Conservation (phyloP, 768 basidiomycete species). For the Cystofilobasidium ferigula region DNA sequence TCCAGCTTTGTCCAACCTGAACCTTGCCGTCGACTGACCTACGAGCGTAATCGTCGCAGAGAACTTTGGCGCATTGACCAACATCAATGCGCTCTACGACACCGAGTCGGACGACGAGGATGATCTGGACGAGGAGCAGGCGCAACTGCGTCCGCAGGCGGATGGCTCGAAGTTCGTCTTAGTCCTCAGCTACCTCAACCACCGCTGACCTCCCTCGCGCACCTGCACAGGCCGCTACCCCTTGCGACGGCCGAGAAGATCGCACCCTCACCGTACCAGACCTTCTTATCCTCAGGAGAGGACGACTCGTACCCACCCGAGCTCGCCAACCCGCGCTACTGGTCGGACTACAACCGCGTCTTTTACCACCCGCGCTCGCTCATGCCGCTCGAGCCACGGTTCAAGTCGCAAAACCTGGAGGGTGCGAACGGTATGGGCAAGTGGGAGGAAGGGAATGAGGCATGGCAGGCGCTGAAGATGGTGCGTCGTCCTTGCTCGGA, state of each 20-base stretch:
- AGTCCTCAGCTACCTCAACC: neutral
- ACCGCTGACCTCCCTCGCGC: neutral
- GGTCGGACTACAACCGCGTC: slow-evolving; percentile 60
- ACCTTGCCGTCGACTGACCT: no score
- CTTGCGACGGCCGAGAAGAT: neutral
- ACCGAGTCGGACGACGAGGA: slow-evolving; percentile 1
- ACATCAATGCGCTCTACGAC: slow-evolving; percentile 25
- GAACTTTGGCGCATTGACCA: slow-evolving; percentile 24
- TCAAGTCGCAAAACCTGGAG: slow-evolving; percentile 47
- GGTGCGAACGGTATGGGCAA: slow-evolving; percentile 37
- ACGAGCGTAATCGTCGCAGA: neutral
- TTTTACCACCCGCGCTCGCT: slow-evolving; percentile 56
- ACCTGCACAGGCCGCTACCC: slow-evolving; percentile 8
- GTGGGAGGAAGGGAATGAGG: slow-evolving; percentile 17
- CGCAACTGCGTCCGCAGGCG: neutral
- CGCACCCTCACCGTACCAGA: slow-evolving; percentile 20
- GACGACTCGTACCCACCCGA: neutral
- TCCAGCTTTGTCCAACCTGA: no score
- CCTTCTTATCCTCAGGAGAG: slow-evolving; percentile 6
- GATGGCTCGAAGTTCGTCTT: neutral
- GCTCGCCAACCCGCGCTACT: slow-evolving; percentile 38
- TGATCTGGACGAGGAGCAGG: neutral
- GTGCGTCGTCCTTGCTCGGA: neutral
- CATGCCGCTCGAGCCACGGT: slow-evolving; percentile 52
- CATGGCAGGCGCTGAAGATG: slow-evolving; percentile 5